Base-by-base conservation (phyloP, 176 grass and related monocot genomes). In the Eremochloa ophiuroides region DNA sequence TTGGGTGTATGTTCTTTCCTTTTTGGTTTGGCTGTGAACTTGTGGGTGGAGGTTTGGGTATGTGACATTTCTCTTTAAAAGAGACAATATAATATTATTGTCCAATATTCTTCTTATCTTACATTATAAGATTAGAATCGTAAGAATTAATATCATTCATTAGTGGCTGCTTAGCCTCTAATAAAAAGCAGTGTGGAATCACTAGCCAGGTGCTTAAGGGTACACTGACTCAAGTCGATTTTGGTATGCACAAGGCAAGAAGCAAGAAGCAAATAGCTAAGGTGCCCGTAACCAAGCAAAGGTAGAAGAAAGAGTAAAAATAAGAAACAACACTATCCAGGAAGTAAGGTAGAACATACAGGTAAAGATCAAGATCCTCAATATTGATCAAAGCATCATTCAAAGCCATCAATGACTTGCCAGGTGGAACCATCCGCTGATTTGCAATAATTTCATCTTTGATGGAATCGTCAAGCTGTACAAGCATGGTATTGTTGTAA, bases 361-460 rank as follows among this genome's bases (percentile, higher is more conserved):
- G 62, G 80, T 93, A 98, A 87, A 95, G 92, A 91, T 98, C 95
- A 83, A 98, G 94, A 82, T 98, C 96, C 68, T 95, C 96, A 58
- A 98, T 98, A 84, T 91, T 95, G 80, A 98, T 93, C 81, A 98
- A 90, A 74, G 90, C 96, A 93, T 93, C 93, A 41, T 98, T 98
- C 88, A 98, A 86, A 83, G 96, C 96, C 92, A 98, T 89, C 80
- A 98, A 75, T 68, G 93, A 98, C 55, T 95, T 98, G 86, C 96
- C 96, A 91, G 96, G 90, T 70, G 96, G 96, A 69, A 98, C 90
- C 96, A 98, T 98, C 78, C 93, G 81, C 72, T 98, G 96, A 74
- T 98, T 98, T 74, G 88, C 84, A 75, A 95, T 88, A 80, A 98
- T 93, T 87, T 98, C 95, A 76, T 98, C 90, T 78, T 91, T 94